Base-by-base conservation (phyloP, 176 grass and related monocot genomes). In the Poa annua region DNA sequence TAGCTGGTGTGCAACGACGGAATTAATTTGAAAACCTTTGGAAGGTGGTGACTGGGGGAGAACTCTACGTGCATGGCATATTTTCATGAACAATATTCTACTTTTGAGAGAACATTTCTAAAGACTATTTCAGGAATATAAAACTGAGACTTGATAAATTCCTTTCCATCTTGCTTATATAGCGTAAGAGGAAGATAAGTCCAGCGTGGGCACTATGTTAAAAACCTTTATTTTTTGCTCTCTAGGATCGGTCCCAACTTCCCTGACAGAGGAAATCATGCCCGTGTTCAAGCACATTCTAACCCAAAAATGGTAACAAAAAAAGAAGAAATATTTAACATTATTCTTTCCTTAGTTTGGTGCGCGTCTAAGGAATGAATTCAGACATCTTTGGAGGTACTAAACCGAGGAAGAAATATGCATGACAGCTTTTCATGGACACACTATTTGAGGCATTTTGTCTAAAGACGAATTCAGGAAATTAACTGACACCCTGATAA, bases 1-100 rank as follows among this genome's bases (percentile, higher is more conserved):
- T 22, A 57, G 77, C 56, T 56, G 9, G 4, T 29, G 59, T 66
- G 14, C 11, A 26, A 8, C 14, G 9, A 54, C 8, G 34, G 64
- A 67, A 74, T 75, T 75, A 56, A 65, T 86, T 74, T 47, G 57
- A 0, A 26, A 35, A 19, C 12, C 78, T 75, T 63, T 54, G 17
- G 34, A 73, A 45, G 63, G n/a, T 62, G 49, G 29, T 26, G 56
- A 38, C 53, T 48, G 39, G 75, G 83, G 21, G 66, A 47, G 19
- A 29, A 62, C 68, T 47, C 41, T 71, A 74, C 50, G 12, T 60
- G 35, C 35, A 74, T 38, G 45, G 22, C 68, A 74, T 33, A 19
- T 63, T 63, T 42, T n/a, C 10, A 55, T 74, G 56, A 20, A 4
- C 55, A 77, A 14, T 35, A 50, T 73, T 73, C 73, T 8, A n/a